A percentile compares a stretch with the other conserved stretches of the same genome.
phyloP scores from a whole-genome alignment of 2,329 filamentous ascomycete genomes.

The Ophiostoma populinum region DNA sequence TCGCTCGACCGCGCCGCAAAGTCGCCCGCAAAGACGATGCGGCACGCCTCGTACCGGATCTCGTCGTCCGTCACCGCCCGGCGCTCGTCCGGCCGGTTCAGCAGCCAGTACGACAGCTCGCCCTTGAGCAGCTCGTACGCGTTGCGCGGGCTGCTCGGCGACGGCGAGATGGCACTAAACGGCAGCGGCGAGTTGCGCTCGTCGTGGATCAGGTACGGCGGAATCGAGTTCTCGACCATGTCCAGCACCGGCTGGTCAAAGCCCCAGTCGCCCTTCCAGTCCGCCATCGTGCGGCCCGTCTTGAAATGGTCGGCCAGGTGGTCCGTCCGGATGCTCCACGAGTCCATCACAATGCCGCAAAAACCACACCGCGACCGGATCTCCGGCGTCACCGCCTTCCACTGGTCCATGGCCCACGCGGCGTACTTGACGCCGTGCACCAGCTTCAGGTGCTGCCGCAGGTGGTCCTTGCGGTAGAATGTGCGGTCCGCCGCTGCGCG shows the following conservation, averaged over 20 bases:
- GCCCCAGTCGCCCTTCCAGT: slow-evolving; percentile 56
- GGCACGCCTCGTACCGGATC: slow-evolving; percentile 39
- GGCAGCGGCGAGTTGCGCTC: slow-evolving; percentile 40
- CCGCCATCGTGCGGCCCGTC: slow-evolving; percentile 46
- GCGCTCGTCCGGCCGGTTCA: slow-evolving; percentile 24
- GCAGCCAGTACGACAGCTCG: slow-evolving; percentile 35
- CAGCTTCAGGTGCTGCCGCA: slow-evolving; percentile 47
- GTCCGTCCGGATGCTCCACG: slow-evolving; percentile 42
- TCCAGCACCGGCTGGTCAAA: slow-evolving; percentile 43
- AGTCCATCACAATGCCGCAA: slow-evolving; percentile 43
- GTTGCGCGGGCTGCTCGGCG: slow-evolving; percentile 31
- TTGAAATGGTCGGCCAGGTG: slow-evolving; percentile 54
- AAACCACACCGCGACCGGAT: slow-evolving; percentile 49
- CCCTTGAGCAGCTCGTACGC: slow-evolving; percentile 45
- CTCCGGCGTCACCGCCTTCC: slow-evolving; percentile 42
- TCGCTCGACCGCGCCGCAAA: slow-evolving; percentile 21
- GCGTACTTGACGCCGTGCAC: slow-evolving; percentile 45
- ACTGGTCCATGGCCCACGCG: slow-evolving; percentile 47
- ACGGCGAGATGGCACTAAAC: slow-evolving; percentile 28
- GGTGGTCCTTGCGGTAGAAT: slow-evolving; percentile 49
- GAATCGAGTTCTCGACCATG: slow-evolving; percentile 49
- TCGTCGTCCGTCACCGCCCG: slow-evolving; percentile 30
- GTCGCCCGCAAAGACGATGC: slow-evolving; percentile 38
- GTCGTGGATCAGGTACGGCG: slow-evolving; percentile 48
- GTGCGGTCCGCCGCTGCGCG: slow-evolving; percentile 42